Percentiles rank a stretch among this genome's conserved stretches.
phyloP scores from a whole-genome alignment of 305 asterid genomes.

The Andrographis paniculata region DNA sequence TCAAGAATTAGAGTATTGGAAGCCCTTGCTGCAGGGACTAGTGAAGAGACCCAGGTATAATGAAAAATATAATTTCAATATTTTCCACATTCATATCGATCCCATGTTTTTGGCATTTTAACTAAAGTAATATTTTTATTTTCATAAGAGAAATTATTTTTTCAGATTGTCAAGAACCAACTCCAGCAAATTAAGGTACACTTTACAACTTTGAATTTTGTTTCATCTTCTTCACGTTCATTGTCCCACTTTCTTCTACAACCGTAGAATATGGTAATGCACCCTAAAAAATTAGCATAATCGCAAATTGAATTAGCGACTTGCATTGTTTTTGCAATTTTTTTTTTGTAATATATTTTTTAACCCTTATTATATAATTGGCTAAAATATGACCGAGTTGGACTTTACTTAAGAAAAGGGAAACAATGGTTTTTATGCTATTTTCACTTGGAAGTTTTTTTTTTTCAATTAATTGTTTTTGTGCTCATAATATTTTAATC shows the following conservation, averaged over 20 bases:
- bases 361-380: no score
- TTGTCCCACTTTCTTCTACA: no score
- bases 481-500: slow-evolving; percentile 3
- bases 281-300: no score
- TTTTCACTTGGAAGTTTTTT: slow-evolving; percentile 2
- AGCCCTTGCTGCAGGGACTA: slow-evolving; percentile 79
- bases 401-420: no score
- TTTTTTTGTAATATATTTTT: no score
- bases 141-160: slow-evolving; percentile 9
- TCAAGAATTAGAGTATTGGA: slow-evolving; percentile 89
- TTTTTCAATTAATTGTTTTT: slow-evolving; percentile 2
- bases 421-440: no score
- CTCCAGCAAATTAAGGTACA: slow-evolving; percentile 59
- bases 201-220: not conserved
- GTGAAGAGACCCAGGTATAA: slow-evolving; percentile 68
- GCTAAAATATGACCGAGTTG: no score
- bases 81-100: not conserved
- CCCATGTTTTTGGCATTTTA: not conserved
- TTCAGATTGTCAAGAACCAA: slow-evolving; percentile 67
- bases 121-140: slow-evolving; percentile 7
- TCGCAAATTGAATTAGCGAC: no score
- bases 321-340: no score
- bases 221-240: not conserved
- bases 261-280: no score
- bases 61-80: not conserved